Evolutionary conservation across 78 protist genomes (phyloP).

Genomic region (Dictyostelium citrinum): DNA sequence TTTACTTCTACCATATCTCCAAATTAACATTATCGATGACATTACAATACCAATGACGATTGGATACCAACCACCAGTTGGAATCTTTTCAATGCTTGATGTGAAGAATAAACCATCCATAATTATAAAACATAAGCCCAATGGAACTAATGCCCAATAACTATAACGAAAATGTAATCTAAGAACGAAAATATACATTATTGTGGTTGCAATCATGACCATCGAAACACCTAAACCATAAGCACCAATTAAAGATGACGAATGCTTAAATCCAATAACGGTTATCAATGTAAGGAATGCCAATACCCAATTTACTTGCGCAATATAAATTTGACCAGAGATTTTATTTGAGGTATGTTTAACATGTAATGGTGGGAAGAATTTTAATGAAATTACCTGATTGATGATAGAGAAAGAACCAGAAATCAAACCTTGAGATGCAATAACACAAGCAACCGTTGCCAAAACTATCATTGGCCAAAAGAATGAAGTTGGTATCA

Average conservation of each 20-base stretch:
- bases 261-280: conserved; percentile 37
- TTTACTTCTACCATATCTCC: background rate
- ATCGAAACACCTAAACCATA: conserved; percentile 26
- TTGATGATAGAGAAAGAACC: conserved; percentile 33
- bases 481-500: conserved; percentile 14
- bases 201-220: background rate
- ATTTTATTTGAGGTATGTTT: conserved; percentile 26
- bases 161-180: background rate
- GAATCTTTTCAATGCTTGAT: background rate
- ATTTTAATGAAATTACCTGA: background rate
- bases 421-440: conserved; percentile 5
- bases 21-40: background rate
- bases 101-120: background rate
- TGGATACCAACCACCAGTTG: conserved; percentile 16
- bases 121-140: background rate
- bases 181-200: background rate
- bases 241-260: conserved; percentile 8
- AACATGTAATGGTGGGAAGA: conserved; percentile 20
- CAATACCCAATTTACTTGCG: conserved; percentile 14
- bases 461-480: conserved; percentile 40
- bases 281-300: conserved; percentile 3
- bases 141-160: background rate
- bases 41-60: background rate
- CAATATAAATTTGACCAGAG: conserved; percentile 32
- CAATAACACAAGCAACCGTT: conserved; percentile 14